Evolutionary conservation across 148 eudicot genomes (phyloP), one percentile per base, ranked within the genome.

Genomic region (Mesembryanthemum crystallinum): DNA sequence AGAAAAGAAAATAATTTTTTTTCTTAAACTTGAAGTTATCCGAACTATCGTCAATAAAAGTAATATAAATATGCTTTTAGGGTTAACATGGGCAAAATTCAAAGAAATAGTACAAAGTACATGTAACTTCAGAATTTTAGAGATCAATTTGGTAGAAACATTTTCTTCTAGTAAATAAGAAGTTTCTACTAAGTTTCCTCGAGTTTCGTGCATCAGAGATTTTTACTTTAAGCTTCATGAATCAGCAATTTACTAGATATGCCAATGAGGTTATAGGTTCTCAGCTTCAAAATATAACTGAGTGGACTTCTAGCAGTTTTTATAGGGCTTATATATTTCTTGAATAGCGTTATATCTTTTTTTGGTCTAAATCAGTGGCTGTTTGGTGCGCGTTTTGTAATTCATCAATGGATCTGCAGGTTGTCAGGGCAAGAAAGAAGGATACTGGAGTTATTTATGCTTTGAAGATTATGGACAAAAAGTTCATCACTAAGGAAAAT

Each of bases 391-490:
- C 35, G 17, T 23, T 54, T 45, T 67, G 43, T 76, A 45, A 68
- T 47, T 69, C 0, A 13, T 17, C 10, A 0, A 33, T 78, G 73
- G 28, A 47, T 76, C 23, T 42, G 28, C 81, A 95, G 99, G 99
- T 95, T 80, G 99, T 95, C 55, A 83, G 97, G 79, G 98, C 97
- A 24, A 87, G 86, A 78, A 92, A 95, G 90, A 95, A 91, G 85
- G 98, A 95, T 77, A 87, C 97, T 2, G 98, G 97, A 66, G 76
- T 76, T 64, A 82, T 95, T 7, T 95, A 92, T 85, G 98, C 99
- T 49, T 80, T 95, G 85, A 95, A 95, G 85, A 92, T 95, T 76
- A 95, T 95, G 99, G 99, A 95, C 81, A 95, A 95, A 52, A 95
- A 91, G 84, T 92, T 95, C 84, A 92, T 95, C 73, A 92, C 99